Base-by-base conservation (phyloP, 2,329 filamentous ascomycete genomes). In the Fusarium sp. region DNA sequence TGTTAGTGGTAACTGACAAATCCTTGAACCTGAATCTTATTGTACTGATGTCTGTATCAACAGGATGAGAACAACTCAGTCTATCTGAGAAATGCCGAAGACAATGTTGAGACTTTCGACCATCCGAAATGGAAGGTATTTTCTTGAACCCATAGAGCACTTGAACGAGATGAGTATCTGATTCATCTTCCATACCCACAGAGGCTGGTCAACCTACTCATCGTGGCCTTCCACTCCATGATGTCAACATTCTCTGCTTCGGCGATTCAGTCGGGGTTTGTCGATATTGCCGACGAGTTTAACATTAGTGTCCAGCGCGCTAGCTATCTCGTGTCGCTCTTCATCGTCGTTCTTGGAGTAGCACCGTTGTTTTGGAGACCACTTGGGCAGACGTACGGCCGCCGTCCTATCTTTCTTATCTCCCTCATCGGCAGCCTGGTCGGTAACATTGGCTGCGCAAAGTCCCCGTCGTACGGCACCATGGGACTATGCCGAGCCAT, bases 241-340 rank as follows among this genome's bases (percentile, higher is more conserved):
- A 88, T 88, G 84, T 81, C 82, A 44, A 86, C 85, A 1, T 88
- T 89, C 66, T 85, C 81, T 2, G 85, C 87, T 1, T 81, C 85
- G 0, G 77, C 81, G 6, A 87, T 89, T 65, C 85, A 87, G 62
- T 83, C 84, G 4, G 86, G 85, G 6, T 89, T 85, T 70, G 80
- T 83, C 45, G 78, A 81, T 22, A 88, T 89, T 31, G 80, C 85
- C 3, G 75, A 79, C 31, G 86, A 88, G 45, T 76, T 89, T 3
- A 76, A 76, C 19, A 80, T 84, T 39, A 80, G 78, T 13, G 73
- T 89, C 2, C 84, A 86, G 51, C 76, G 76, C 3, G 80, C 85
- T 0, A 83, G 81, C 4, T 89, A 89, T 69, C 78, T 89, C 15
- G 87, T 84, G 10, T 70, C 70, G 14, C 46, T 73, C 9, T 59